Conservation (phyloP, 2,329 filamentous ascomycete species). For the Pseudogymnoascus sp. region DNA sequence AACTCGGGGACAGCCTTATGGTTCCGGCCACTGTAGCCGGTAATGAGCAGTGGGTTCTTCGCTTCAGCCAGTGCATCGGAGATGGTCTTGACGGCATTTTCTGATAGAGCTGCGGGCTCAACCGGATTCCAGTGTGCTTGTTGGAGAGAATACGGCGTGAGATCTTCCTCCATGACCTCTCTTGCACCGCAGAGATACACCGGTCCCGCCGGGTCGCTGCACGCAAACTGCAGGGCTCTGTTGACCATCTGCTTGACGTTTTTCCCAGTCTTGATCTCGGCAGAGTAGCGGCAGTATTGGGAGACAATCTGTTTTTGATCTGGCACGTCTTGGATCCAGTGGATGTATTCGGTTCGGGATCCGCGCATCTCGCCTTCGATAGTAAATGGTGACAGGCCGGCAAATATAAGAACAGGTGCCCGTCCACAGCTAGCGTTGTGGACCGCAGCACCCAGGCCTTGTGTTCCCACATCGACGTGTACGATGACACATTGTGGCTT, state of each 20-base stretch:
- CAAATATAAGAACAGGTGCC: slow-evolving; percentile 63
- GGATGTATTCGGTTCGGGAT: slow-evolving; percentile 65
- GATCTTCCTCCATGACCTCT: slow-evolving; percentile 64
- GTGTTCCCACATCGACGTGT: slow-evolving; percentile 70
- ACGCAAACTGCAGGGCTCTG: slow-evolving; percentile 62
- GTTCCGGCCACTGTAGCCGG: slow-evolving; percentile 64
- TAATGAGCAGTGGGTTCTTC: slow-evolving; percentile 58
- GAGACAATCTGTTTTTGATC: slow-evolving; percentile 65
- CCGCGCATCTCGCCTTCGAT: slow-evolving; percentile 64
- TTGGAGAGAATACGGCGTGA: slow-evolving; percentile 49
- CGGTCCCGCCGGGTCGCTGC: slow-evolving; percentile 57
- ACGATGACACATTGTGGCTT: slow-evolving; percentile 64
- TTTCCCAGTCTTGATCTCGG: slow-evolving; percentile 61
- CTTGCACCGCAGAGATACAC: slow-evolving; percentile 59
- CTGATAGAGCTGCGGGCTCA: slow-evolving; percentile 46
- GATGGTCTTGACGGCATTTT: slow-evolving; percentile 47
- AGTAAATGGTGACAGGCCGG: slow-evolving; percentile 64
- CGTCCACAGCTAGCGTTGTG: slow-evolving; percentile 66
- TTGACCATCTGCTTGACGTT: slow-evolving; percentile 72
- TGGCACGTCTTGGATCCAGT: slow-evolving; percentile 71
- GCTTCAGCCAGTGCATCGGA: slow-evolving; percentile 55
- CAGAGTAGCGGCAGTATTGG: slow-evolving; percentile 65
- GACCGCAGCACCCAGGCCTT: slow-evolving; percentile 62
- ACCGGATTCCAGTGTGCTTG: slow-evolving; percentile 53
- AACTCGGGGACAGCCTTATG: slow-evolving; percentile 52